Evolutionary conservation across 768 basidiomycete genomes (phyloP).

Genomic region (Mycena filopes): DNA sequence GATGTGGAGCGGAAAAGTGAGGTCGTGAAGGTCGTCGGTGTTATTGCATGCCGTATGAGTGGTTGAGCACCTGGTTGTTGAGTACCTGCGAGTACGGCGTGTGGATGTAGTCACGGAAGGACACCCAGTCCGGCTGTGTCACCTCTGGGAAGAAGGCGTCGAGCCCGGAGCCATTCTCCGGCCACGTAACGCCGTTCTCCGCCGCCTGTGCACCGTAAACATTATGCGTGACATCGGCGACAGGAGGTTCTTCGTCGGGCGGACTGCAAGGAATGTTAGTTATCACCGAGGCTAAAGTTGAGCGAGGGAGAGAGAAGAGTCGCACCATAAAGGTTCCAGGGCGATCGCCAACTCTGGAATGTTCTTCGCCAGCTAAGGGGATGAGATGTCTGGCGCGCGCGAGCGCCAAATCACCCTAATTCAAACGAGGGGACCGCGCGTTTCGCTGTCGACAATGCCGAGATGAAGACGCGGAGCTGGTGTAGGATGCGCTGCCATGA

Average conservation of each 20-base stretch:
- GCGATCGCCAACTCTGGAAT: slow-evolving; percentile 30
- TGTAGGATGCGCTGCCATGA: slow-evolving; percentile 30
- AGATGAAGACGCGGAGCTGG: slow-evolving; percentile 32
- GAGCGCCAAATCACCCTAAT: slow-evolving; percentile 31
- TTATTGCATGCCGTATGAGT: slow-evolving; percentile 30
- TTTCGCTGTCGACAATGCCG: slow-evolving; percentile 28
- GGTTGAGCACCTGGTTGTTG: slow-evolving; percentile 16
- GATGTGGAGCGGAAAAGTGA: neutral
- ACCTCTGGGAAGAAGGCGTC: slow-evolving; percentile 35
- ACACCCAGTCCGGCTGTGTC: slow-evolving; percentile 33
- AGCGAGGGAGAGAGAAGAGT: neutral
- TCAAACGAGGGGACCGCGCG: slow-evolving; percentile 29
- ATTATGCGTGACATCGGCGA: slow-evolving; percentile 4
- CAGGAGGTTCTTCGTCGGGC: slow-evolving; percentile 7
- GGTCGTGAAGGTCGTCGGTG: neutral
- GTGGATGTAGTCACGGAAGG: slow-evolving; percentile 33
- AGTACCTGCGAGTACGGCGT: slow-evolving; percentile 26
- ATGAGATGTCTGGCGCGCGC: slow-evolving; percentile 32
- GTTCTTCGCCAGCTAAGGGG: slow-evolving; percentile 32
- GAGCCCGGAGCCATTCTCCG: slow-evolving; percentile 29
- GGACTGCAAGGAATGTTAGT: slow-evolving; percentile 2
- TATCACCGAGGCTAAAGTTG: slow-evolving; percentile 7
- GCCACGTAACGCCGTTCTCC: slow-evolving; percentile 22
- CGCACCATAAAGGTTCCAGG: slow-evolving; percentile 29
- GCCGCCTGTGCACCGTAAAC: slow-evolving; percentile 9